These are phyloP conservation scores for Pelargonium nanum DNA, from an alignment of 345 rosid genomes.

Conservation along the genomic window DNA sequence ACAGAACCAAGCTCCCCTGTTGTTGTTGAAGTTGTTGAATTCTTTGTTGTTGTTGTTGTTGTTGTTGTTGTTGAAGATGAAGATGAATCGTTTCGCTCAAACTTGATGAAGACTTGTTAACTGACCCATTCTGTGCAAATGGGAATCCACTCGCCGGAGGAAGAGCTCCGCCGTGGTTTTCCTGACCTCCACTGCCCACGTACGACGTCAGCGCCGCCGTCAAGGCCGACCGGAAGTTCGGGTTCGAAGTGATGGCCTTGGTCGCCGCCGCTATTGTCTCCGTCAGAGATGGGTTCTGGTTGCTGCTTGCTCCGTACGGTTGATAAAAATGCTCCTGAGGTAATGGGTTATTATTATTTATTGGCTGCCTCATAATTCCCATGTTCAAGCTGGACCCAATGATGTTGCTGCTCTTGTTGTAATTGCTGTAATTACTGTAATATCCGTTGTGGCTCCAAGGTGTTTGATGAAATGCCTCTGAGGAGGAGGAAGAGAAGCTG, in stretches of 20 bases:
- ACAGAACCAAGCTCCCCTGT: neutral
- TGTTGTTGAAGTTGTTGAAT: too few relatives aligned
- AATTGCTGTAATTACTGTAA: neutral
- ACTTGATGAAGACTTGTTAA: neutral
- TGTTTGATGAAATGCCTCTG: neutral
- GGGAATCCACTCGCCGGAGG: neutral
- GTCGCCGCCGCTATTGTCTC: conserved; percentile 23
- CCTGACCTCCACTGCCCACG: conserved; percentile 7
- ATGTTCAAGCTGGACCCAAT: neutral
- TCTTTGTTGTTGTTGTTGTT: too few relatives aligned
- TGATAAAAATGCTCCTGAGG: conserved; percentile 4
- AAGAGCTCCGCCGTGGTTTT: neutral
- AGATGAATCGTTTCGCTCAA: too few relatives aligned
- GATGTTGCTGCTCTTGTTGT: conserved; percentile 1
- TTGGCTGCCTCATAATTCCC: neutral
- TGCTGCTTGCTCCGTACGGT: conserved; percentile 11
- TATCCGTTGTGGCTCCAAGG: neutral
- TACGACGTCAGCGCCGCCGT: conserved; percentile 28
- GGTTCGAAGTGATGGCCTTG: conserved; percentile 26
- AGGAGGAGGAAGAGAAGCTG: conserved; percentile 24
- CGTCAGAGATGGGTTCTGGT: conserved; percentile 9
- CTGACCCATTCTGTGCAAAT: neutral
- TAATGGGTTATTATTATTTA: neutral
- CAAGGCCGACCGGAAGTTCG: conserved; percentile 24
- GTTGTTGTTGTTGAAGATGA: neutral